phyloP scores from a whole-genome alignment of 306 rosid genomes.

The Medicago lupulina region DNA sequence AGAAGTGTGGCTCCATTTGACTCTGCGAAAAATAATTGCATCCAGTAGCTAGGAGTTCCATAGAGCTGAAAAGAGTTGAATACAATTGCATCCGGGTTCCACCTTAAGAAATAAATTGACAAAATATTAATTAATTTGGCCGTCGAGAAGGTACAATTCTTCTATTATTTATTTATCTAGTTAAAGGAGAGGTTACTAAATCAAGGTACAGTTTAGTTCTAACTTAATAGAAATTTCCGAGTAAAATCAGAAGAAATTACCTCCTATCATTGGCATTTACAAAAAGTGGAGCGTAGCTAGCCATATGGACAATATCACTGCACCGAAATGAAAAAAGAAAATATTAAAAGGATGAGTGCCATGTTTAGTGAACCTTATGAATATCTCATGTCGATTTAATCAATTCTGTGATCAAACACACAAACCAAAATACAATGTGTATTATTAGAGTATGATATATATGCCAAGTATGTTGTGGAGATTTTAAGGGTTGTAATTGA shows the following conservation, averaged over 20 bases:
- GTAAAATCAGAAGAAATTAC: constrained; percentile 46
- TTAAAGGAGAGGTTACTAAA: background rate
- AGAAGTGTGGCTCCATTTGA: constrained; percentile 89
- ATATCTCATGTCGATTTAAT: constrained; percentile 28
- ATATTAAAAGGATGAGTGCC: constrained; percentile 38
- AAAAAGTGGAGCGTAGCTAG: constrained; percentile 97
- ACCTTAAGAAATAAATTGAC: constrained; percentile 51
- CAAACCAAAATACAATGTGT: background rate
- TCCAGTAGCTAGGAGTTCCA: constrained; percentile 98
- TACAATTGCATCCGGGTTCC: constrained; percentile 96
- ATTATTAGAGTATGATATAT: constrained; percentile 3
- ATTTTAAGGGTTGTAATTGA: background rate
- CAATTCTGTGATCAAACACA: background rate
- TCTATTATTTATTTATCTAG: constrained; percentile 1
- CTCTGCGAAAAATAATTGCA: constrained; percentile 67
- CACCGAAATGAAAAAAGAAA: constrained; percentile 34
- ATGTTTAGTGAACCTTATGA: constrained; percentile 29
- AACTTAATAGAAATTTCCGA: background rate
- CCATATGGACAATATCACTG: constrained; percentile 84
- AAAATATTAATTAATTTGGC: constrained; percentile 43
- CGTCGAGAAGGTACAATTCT: constrained; percentile 13
- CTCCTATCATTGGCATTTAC: constrained; percentile 77
- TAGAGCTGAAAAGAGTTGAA: constrained; percentile 73
- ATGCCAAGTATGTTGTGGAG: background rate
- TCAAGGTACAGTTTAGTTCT: background rate